Evolutionary conservation across 441 rosid species (phyloP).

Genomic region (Euphorbia schlechtendalii): DNA sequence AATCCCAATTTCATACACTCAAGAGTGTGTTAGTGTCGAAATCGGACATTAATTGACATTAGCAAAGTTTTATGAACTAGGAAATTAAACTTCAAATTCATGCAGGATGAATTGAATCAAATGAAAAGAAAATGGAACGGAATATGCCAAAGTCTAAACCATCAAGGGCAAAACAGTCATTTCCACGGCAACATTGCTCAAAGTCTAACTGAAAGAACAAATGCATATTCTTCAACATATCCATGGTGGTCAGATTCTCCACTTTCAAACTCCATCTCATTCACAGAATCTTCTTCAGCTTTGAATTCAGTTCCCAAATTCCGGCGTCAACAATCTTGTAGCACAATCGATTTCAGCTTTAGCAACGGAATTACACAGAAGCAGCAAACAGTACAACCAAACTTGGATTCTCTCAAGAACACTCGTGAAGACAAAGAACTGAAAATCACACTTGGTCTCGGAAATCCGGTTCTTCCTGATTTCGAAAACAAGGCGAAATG

Average conservation of each 20-base stretch:
- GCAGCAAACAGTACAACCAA: constrained; percentile 24
- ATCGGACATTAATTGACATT: no score
- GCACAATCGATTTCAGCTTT: constrained; percentile 58
- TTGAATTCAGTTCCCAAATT: constrained; percentile 52
- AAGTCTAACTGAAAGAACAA: constrained; percentile 26
- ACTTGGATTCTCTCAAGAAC: constrained; percentile 56
- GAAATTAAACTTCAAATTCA: no score
- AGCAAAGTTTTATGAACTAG: no score
- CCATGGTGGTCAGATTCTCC: constrained; percentile 46
- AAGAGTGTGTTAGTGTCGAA: no score
- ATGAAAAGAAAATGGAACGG: constrained; percentile 69
- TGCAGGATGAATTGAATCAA: constrained; percentile 49
- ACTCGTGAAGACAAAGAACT: constrained; percentile 42
- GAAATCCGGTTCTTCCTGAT: constrained; percentile 40
- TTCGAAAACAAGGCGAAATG: constrained; percentile 29
- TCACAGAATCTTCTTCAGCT: constrained; percentile 26
- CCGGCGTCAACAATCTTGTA: constrained; percentile 64
- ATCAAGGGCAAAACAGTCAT: constrained; percentile 31
- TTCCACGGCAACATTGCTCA: constrained; percentile 11
- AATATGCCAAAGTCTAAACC: constrained; percentile 46
- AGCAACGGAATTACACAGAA: constrained; percentile 28
- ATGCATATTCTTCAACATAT: constrained; percentile 31
- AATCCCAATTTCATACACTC: no score
- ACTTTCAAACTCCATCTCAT: constrained; percentile 36
- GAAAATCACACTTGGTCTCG: constrained; percentile 70